Base-by-base conservation (phyloP, 495 filamentous ascomycete genomes). In the Tuber borchii region DNA sequence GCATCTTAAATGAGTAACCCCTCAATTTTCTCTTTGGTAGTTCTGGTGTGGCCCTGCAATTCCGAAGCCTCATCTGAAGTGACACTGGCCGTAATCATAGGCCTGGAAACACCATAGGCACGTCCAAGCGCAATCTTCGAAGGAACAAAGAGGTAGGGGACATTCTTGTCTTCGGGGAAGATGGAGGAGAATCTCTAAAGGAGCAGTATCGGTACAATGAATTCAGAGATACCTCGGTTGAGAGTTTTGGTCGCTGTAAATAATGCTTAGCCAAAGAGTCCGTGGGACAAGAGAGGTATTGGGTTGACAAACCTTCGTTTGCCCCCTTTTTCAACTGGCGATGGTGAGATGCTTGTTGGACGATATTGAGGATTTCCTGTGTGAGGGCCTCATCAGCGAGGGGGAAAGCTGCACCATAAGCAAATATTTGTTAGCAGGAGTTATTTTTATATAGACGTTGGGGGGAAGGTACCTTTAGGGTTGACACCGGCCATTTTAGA, bases 1-100 rank as follows among this genome's bases (percentile, higher is more conserved):
- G 40, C 61, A 48, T 16, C 83, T 90, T 93, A 99, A 86, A 99
- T 96, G 90, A 95, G 93, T 74, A 97, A 88, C 82, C 95, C 88
- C 88, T 99, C 95, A 65, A 99, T 93, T 90, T 97, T 95, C 84
- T 94, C 91, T 88, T 95, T 97, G 81, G 98, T 85, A 69, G 87
- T 85, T 75, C 91, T 87, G 84, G 97, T 97, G 88, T 95, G 93
- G 78, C 87, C 87, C 85, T 90, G 90, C 44, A 98, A 87, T 83
- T 97, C 95, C 75, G 88, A 91, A 20, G 92, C 93, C 86, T 97
- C 95, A 87, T 97, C 97, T 80, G 92, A 93, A 56, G 93, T 97
- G 82, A 97, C 95, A 77, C 88, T 91, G 51, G 89, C 90, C 61
- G 92, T 90, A 80, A 99, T 97, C 56, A 99, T 93, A 68, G 93